phyloP scores from a whole-genome alignment of 331 rosid genomes.

The Malus hybrid region DNA sequence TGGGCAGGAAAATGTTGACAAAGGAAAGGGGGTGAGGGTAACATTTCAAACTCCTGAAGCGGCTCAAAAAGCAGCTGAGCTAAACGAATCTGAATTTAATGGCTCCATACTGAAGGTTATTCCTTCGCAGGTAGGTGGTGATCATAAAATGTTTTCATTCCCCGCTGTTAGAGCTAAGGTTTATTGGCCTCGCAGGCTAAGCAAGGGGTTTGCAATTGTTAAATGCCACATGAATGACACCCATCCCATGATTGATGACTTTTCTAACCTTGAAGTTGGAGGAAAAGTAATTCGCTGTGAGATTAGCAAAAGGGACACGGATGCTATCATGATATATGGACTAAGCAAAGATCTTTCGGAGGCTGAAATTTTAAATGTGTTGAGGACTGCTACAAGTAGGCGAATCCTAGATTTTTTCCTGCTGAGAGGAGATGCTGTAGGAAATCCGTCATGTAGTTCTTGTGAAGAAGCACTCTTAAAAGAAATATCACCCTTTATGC shows the following conservation, averaged over 20 bases:
- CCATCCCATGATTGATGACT: conserved; percentile 43
- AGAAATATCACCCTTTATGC: conserved; percentile 62
- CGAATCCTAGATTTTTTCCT: conserved; percentile 63
- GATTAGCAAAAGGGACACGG: conserved; percentile 27
- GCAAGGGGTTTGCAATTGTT: conserved; percentile 61
- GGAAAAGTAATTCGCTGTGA: conserved; percentile 56
- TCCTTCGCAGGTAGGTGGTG: conserved; percentile 60
- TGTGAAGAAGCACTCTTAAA: conserved; percentile 73
- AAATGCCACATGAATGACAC: conserved; percentile 50
- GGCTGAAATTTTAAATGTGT: conserved; percentile 47
- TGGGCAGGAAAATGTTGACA: conserved; percentile 42
- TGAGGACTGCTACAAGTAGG: conserved; percentile 55
- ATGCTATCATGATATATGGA: conserved; percentile 42
- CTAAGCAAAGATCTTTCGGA: conserved; percentile 57
- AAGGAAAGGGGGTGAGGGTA: conserved; percentile 57
- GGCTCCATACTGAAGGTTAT: conserved; percentile 53
- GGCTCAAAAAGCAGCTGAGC: conserved; percentile 53
- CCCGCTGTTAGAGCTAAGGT: conserved; percentile 81
- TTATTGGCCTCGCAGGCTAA: conserved; percentile 72
- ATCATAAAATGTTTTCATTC: conserved; percentile 45
- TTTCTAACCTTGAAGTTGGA: conserved; percentile 48
- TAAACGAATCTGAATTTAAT: conserved; percentile 37
- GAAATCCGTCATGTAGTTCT: conserved; percentile 40
- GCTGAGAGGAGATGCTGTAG: conserved; percentile 66
- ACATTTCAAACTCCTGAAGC: conserved; percentile 75